These are phyloP conservation scores for Arthrobotrys megalospora DNA, from an alignment of 2,329 filamentous ascomycete species.

Conservation along the genomic window DNA sequence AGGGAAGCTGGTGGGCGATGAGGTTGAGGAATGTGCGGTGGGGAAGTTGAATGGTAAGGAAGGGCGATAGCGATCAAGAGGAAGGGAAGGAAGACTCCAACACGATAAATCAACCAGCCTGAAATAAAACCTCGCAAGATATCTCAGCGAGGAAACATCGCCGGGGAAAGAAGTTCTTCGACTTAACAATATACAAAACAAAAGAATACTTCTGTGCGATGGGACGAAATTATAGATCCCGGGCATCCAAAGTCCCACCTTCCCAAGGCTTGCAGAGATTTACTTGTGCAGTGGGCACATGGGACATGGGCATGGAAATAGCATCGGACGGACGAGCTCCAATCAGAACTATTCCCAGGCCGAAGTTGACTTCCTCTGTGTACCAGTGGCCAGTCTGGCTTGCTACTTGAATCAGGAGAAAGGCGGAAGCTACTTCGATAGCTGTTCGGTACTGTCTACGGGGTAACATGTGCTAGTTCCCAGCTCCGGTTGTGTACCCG, in stretches of 20 bases:
- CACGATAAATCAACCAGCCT: not conserved
- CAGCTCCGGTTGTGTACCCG: slow-evolving; percentile 49
- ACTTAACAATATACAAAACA: not conserved
- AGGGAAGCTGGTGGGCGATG: slow-evolving; percentile 31
- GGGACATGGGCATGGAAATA: slow-evolving; percentile 31
- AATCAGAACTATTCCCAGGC: slow-evolving; percentile 33
- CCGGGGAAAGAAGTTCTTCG: slow-evolving; percentile 2
- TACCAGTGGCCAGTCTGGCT: slow-evolving; percentile 11
- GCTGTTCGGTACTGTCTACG: slow-evolving; percentile 33
- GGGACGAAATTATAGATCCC: slow-evolving; percentile 25
- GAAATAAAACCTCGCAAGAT: not conserved
- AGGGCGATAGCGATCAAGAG: not conserved
- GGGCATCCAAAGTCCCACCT: slow-evolving; percentile 30
- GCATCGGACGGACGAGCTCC: slow-evolving; percentile 47
- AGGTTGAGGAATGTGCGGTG: slow-evolving; percentile 24
- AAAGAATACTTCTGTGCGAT: slow-evolving; percentile 1
- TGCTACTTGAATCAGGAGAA: slow-evolving; percentile 35
- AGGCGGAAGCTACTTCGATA: slow-evolving; percentile 15
- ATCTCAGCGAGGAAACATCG: not conserved
- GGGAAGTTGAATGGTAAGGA: slow-evolving; percentile 15
- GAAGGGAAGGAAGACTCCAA: not conserved
- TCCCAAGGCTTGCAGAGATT: slow-evolving; percentile 56
- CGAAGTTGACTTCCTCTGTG: not conserved
- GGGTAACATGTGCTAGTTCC: slow-evolving; percentile 28
- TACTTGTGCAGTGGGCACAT: slow-evolving; percentile 28